A percentile compares a stretch with the other conserved stretches of the same genome.
These are phyloP conservation scores for Lojkania enalia DNA, from an alignment of 2,329 filamentous ascomycete genomes.

Conservation along the genomic window DNA sequence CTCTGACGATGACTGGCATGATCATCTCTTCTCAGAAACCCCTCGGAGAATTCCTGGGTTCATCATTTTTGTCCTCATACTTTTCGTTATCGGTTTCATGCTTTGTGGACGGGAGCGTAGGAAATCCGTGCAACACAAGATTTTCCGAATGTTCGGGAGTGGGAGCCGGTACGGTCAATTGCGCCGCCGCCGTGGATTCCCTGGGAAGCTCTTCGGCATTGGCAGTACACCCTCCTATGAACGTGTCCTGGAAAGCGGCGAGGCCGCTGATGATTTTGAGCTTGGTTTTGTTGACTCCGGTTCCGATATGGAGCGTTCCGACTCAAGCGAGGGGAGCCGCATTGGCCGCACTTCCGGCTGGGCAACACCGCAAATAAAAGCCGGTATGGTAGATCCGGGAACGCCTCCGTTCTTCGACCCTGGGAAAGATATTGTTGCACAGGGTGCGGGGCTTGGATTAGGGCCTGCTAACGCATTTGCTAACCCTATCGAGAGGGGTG, in stretches of 20 bases:
- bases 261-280: slow-evolving; percentile 72
- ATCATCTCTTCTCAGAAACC: slow-evolving; percentile 64
- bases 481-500: slow-evolving; percentile 63
- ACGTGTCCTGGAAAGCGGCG: slow-evolving; percentile 80
- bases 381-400: slow-evolving; percentile 16
- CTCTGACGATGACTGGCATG: slow-evolving; percentile 57
- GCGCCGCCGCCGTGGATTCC: slow-evolving; percentile 46
- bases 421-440: slow-evolving; percentile 26
- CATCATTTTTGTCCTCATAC: slow-evolving; percentile 73
- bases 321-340: slow-evolving; percentile 61
- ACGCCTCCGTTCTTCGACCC: slow-evolving; percentile 26
- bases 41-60: slow-evolving; percentile 73
- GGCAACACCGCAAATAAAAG: slow-evolving; percentile 65
- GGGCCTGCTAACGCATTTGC: slow-evolving; percentile 29
- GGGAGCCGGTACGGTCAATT: slow-evolving; percentile 31
- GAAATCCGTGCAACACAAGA: slow-evolving; percentile 57
- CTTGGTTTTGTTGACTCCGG: slow-evolving; percentile 65
- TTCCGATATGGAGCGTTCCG: slow-evolving; percentile 66
- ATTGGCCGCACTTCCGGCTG: slow-evolving; percentile 67
- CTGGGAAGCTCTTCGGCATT: slow-evolving; percentile 64
- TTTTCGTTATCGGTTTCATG: slow-evolving; percentile 70
- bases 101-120: slow-evolving; percentile 80
- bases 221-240: slow-evolving; percentile 66
- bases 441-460: slow-evolving; percentile 39
- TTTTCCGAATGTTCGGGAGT: slow-evolving; percentile 52